These are phyloP conservation scores for Vaccinium vitisidaea DNA, from an alignment of 148 eudicot species.

Conservation along the genomic window DNA sequence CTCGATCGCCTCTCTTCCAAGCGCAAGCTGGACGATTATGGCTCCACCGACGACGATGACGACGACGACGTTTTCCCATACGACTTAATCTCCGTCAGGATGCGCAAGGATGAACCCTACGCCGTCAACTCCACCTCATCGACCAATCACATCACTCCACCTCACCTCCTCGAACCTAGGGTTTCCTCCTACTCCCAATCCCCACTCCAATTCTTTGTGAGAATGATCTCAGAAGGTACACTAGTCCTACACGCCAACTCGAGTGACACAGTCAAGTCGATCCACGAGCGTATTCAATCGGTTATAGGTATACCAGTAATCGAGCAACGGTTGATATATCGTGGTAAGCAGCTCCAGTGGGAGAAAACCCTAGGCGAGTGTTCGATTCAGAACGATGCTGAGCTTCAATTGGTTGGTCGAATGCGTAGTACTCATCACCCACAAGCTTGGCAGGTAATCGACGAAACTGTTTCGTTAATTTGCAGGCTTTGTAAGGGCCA, in stretches of 20 bases:
- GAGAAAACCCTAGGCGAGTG: slow-evolving; percentile 57
- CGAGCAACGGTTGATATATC: slow-evolving; percentile 58
- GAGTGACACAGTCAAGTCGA: slow-evolving; percentile 43
- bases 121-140: not conserved
- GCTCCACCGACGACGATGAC: slow-evolving; percentile 11
- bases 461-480: slow-evolving; percentile 42
- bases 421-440: slow-evolving; percentile 74
- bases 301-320: slow-evolving; percentile 44
- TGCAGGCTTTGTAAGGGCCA: slow-evolving; percentile 38
- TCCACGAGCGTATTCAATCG: slow-evolving; percentile 41
- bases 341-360: slow-evolving; percentile 63
- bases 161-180: slow-evolving; percentile 3
- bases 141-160: slow-evolving; percentile 9
- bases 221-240: slow-evolving; percentile 38
- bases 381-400: slow-evolving; percentile 46
- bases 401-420: slow-evolving; percentile 55
- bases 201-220: slow-evolving; percentile 58
- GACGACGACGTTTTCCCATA: slow-evolving; percentile 5
- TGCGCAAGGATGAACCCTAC: slow-evolving; percentile 22
- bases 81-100: slow-evolving; percentile 19
- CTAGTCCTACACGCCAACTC: slow-evolving; percentile 41
- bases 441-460: slow-evolving; percentile 46
- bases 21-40: slow-evolving; percentile 24
- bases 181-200: not conserved
- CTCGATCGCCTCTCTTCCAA: slow-evolving; percentile 24